These are phyloP conservation scores for Ajuga chamaepitys DNA, from an alignment of 257 asterid species.

Conservation along the genomic window DNA sequence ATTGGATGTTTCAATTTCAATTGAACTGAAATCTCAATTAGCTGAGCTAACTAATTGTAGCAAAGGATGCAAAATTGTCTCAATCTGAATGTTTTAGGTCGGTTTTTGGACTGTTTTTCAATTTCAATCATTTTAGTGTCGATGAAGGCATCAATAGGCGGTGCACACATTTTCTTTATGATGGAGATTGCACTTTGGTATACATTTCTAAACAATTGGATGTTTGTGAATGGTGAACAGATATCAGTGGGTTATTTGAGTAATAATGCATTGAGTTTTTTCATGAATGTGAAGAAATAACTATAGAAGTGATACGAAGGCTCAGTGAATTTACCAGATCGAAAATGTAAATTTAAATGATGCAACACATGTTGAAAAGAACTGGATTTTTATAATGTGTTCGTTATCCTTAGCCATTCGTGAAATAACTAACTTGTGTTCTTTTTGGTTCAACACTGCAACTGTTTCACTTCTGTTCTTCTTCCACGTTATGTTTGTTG, in stretches of 20 bases:
- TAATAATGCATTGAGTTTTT: background rate
- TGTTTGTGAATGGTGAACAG: background rate
- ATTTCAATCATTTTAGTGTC: background rate
- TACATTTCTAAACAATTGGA: background rate
- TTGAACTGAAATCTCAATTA: background rate
- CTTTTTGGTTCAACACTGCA: slow-evolving; percentile 4
- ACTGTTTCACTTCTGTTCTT: background rate
- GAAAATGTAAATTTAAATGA: background rate
- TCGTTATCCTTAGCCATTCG: background rate
- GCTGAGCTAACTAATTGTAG: no score
- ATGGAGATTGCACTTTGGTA: background rate
- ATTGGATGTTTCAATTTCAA: background rate
- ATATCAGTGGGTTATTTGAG: background rate
- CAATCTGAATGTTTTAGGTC: background rate
- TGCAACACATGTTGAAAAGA: background rate
- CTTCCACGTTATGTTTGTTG: background rate
- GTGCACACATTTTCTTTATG: background rate
- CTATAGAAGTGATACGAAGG: background rate
- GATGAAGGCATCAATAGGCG: background rate
- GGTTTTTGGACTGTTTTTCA: background rate
- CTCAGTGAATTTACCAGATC: background rate
- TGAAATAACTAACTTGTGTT: background rate
- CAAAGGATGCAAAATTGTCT: background rate
- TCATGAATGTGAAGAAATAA: background rate
- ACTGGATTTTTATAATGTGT: background rate